Base-by-base conservation (phyloP, 805 yeast genomes). In the Kuraishia cidri region DNA sequence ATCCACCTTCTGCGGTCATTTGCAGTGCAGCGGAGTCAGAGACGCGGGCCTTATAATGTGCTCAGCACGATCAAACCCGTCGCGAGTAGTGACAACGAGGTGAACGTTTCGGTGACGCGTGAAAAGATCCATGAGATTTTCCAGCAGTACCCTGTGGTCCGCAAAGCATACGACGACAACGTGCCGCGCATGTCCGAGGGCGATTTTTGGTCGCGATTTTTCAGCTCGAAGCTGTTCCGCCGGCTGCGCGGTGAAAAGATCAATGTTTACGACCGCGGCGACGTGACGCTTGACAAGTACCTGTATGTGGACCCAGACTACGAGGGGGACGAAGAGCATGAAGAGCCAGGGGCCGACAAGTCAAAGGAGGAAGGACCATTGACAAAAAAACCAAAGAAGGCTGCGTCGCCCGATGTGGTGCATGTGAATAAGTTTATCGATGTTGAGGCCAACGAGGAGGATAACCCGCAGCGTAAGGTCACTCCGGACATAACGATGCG, bases 171-270 rank as follows among this genome's bases (percentile, higher is more conserved):
- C 48, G 78, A 75, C 37, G 98, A 92, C 34, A 78, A 78, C 37
- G 98, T 92, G 4, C 98, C 97, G 1, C 78, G 79, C 39, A 66
- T 92, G 33, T 70, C 74, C 30, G 97, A 92, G 52, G 88, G 90
- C 26, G 95, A 83, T 48, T 92, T 92, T 46, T 92, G 98, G 98
- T 85, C 95, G 8, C 64, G 97, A 40, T 92, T 92, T 48, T 92
- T 92, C 65, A 79, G 85, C 46, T 87, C 97, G 1, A 81, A 86
- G 46, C 60, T 92, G 38, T 92, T 88, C 48, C 67, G 96, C 43
- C 74, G 87, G 46, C 62, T 92, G 22, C 69, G 95, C 51, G 98
- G 98, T 37, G 97, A 92, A 49, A 78, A 76, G 42, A 71, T 86
- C 33, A 75, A 78, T 46, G 57, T 71, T 3, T 79, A 74, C 48